phyloP scores from a whole-genome alignment of 2,329 filamentous ascomycete genomes.

The Leptographium procerum region DNA sequence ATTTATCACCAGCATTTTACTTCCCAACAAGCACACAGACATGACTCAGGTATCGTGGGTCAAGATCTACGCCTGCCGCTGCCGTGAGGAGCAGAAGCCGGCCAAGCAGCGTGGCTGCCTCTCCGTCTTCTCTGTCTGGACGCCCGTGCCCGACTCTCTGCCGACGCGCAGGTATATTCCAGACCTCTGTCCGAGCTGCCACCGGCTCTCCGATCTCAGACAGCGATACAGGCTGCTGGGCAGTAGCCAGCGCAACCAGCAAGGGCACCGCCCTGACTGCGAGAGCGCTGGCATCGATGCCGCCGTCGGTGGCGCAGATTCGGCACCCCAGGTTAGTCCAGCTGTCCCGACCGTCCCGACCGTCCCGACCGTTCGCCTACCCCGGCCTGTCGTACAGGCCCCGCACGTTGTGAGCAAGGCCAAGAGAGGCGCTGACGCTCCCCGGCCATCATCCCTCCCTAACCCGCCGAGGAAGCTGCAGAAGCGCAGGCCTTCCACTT shows the following conservation, averaged over 20 bases:
- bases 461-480: neutral
- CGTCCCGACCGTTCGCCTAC: no score
- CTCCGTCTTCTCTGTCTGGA: neutral
- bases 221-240: neutral
- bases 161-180: neutral
- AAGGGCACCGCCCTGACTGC: no score
- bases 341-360: no score
- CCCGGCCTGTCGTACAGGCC: neutral
- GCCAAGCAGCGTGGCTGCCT: neutral
- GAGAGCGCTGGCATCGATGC: neutral
- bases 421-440: neutral
- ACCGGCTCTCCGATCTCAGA: neutral
- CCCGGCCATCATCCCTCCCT: neutral
- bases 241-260: neutral
- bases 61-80: neutral
- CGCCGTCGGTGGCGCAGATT: neutral
- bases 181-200: constrained; percentile 4
- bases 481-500: neutral
- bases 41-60: neutral
- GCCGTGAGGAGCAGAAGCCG: neutral
- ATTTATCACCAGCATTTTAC: no score
- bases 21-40: neutral
- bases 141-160: neutral
- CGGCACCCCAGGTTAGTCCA: no score
- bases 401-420: neutral